Conservation (phyloP, 2,329 filamentous ascomycete species). For the Pseudopithomyces maydicus region DNA sequence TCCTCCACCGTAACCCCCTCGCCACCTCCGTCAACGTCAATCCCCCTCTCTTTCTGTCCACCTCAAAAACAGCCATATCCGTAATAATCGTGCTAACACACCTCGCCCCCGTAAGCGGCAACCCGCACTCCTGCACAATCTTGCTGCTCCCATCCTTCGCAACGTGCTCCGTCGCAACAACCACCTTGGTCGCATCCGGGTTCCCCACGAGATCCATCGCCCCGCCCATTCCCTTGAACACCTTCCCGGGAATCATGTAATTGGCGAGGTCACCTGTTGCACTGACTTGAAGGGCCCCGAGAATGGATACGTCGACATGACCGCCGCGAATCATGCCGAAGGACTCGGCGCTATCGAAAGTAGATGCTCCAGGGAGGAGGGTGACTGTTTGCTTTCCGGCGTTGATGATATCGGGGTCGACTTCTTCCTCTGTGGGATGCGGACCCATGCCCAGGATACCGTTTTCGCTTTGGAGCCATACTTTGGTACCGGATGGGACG, state of each 20-base stretch:
- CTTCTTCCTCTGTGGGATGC: conserved; percentile 63
- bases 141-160: conserved; percentile 91
- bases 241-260: conserved; percentile 91
- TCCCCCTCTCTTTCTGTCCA: conserved; percentile 67
- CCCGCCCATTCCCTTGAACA: conserved; percentile 84
- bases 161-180: conserved; percentile 92
- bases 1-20: conserved; percentile 85
- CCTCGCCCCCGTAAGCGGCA: conserved; percentile 44
- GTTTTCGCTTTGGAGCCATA: conserved; percentile 62
- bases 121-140: conserved; percentile 71
- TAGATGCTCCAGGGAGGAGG: conserved; percentile 75
- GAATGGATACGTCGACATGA: conserved; percentile 83
- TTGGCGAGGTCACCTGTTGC: conserved; percentile 82
- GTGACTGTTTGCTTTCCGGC: conserved; percentile 94
- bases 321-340: conserved; percentile 93
- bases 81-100: conserved; percentile 49
- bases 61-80: conserved; percentile 58
- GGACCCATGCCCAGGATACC: conserved; percentile 53
- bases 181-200: conserved; percentile 81
- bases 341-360: conserved; percentile 85
- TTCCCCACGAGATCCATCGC: conserved; percentile 92
- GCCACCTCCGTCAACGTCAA: conserved; percentile 83
- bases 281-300: conserved; percentile 88
- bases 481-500: conserved; percentile 63
- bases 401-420: conserved; percentile 89